These are phyloP conservation scores for Spiromastix sp. DNA, from an alignment of 2,329 filamentous ascomycete species.

Conservation along the genomic window DNA sequence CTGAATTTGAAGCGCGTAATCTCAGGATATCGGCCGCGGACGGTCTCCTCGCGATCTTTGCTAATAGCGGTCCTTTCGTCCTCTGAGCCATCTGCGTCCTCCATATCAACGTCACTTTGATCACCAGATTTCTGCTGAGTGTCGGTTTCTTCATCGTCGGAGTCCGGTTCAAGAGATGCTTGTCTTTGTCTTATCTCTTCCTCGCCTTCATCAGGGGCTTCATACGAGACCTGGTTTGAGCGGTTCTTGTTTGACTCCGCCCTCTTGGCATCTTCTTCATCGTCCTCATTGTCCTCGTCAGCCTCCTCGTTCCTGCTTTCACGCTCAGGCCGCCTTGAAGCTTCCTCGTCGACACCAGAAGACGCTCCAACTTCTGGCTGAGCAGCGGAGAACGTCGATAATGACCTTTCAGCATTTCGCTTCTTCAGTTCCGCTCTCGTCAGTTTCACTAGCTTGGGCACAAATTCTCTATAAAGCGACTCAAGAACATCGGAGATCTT, in stretches of 20 bases:
- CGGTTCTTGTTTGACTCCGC: conserved; percentile 58
- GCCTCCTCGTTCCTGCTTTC: conserved; percentile 45
- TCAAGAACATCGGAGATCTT: conserved; percentile 63
- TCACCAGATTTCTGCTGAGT: conserved; percentile 18
- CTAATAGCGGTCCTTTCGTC: conserved; percentile 29
- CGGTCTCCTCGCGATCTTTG: conserved; percentile 49
- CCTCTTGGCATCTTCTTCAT: conserved; percentile 58
- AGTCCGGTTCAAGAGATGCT: conserved; percentile 47
- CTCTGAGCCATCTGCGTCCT: conserved; percentile 31
- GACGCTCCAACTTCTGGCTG: conserved; percentile 65
- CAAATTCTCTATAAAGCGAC: conserved; percentile 70
- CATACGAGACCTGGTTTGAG: conserved; percentile 75
- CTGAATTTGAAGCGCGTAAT: conserved; percentile 74
- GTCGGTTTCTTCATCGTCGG: conserved; percentile 41
- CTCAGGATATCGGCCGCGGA: conserved; percentile 54
- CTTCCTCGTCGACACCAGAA: conserved; percentile 46
- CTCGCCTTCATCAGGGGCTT: conserved; percentile 86
- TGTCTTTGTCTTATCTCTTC: conserved; percentile 61
- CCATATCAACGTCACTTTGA: conserved; percentile 26
- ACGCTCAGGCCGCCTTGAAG: conserved; percentile 37
- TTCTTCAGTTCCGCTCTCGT: conserved; percentile 71
- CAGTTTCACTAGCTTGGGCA: conserved; percentile 59
- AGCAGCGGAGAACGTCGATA: conserved; percentile 51
- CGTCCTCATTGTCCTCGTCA: conserved; percentile 61
- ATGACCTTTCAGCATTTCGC: conserved; percentile 52